phyloP scores from a whole-genome alignment of 1,284 basidiomycete genomes.

The Trichosporon inkin region DNA sequence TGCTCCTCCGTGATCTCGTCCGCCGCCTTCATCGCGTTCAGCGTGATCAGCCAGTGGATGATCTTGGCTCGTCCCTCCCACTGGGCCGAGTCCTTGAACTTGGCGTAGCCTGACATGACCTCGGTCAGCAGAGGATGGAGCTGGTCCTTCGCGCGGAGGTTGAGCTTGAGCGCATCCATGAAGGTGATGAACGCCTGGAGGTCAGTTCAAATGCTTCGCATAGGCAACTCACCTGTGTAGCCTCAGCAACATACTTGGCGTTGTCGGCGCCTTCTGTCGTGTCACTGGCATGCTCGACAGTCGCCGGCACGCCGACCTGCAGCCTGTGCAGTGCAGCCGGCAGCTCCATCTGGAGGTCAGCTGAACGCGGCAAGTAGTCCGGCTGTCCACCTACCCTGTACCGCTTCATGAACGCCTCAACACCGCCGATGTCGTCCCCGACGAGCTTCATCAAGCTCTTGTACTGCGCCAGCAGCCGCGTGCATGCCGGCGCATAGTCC shows the following conservation, averaged over 20 bases:
- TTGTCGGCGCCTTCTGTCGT: constrained; percentile 73
- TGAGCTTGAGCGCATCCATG: constrained; percentile 93
- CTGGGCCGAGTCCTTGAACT: constrained; percentile 86
- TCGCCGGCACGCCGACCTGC: constrained; percentile 90
- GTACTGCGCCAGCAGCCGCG: constrained; percentile 85
- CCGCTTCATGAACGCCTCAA: constrained; percentile 86
- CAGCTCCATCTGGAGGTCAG: constrained; percentile 72
- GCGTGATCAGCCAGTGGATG: constrained; percentile 90
- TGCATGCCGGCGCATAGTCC: constrained; percentile 96
- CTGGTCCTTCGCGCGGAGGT: constrained; percentile 91
- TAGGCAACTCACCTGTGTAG: constrained; percentile 69
- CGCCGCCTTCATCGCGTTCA: constrained; percentile 95
- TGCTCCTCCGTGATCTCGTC: constrained; percentile 96
- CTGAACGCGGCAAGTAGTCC: neutral
- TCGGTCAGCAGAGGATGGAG: constrained; percentile 92
- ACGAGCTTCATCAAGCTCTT: constrained; percentile 95
- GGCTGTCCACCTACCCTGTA: constrained; percentile 63
- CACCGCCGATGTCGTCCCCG: constrained; percentile 70
- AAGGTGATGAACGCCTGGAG: constrained; percentile 93
- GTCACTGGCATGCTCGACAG: constrained; percentile 80
- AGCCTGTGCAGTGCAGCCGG: constrained; percentile 87
- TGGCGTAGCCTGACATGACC: constrained; percentile 83
- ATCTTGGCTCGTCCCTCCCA: constrained; percentile 93
- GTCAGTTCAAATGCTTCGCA: neutral
- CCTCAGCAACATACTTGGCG: constrained; percentile 97